Conservation (phyloP, 768 basidiomycete genomes). For the Infundibulicybe gibba region DNA sequence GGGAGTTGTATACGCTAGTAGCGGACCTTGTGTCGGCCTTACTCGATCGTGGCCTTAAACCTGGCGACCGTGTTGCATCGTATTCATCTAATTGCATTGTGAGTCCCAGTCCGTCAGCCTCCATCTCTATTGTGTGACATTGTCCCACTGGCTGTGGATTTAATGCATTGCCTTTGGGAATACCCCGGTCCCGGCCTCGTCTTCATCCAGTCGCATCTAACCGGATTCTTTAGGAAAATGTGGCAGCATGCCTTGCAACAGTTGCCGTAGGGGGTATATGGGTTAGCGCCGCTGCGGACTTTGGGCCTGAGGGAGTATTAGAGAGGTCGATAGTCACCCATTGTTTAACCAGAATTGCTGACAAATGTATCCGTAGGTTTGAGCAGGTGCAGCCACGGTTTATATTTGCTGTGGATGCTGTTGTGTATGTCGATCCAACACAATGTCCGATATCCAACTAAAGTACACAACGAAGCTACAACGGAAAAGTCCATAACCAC, state of each 20-base stretch:
- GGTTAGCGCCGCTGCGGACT: slow-evolving; percentile 81
- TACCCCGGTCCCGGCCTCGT: slow-evolving; percentile 1
- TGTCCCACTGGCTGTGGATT: too few relatives aligned
- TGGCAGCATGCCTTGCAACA: slow-evolving; percentile 63
- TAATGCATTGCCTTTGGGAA: not conserved
- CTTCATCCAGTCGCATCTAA: not conserved
- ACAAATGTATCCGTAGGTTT: slow-evolving; percentile 36
- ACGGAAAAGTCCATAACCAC: slow-evolving; percentile 66
- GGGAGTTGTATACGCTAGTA: slow-evolving; percentile 54
- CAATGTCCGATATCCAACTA: slow-evolving; percentile 8
- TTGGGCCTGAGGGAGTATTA: slow-evolving; percentile 73
- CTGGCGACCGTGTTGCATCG: slow-evolving; percentile 72
- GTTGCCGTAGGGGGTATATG: slow-evolving; percentile 77
- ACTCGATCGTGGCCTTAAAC: slow-evolving; percentile 44
- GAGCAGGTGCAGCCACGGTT: slow-evolving; percentile 76
- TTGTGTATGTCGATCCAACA: slow-evolving; percentile 44
- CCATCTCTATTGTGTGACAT: too few relatives aligned
- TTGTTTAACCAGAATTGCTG: slow-evolving; percentile 3
- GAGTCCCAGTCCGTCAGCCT: too few relatives aligned
- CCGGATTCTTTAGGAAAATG: slow-evolving; percentile 49
- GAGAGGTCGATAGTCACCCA: slow-evolving; percentile 48
- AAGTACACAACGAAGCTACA: slow-evolving; percentile 44
- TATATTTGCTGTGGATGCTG: slow-evolving; percentile 70
- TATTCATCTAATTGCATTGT: slow-evolving; percentile 81
- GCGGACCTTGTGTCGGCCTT: slow-evolving; percentile 56